Conservation (phyloP, 2,329 filamentous ascomycete genomes). For the Xylaria sp. region DNA sequence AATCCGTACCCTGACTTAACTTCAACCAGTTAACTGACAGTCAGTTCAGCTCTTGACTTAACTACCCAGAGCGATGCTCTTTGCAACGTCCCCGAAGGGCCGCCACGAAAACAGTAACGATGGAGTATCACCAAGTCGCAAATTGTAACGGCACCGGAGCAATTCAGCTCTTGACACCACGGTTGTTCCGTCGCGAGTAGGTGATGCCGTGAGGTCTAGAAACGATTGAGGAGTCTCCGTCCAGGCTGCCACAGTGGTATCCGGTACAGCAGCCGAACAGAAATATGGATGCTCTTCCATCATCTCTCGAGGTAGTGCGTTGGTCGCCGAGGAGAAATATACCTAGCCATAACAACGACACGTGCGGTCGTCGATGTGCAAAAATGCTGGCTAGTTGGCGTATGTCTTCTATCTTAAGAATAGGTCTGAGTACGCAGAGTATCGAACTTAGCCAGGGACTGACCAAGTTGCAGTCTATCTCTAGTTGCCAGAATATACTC, state of each 20-base stretch:
- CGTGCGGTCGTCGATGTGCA: constrained; percentile 14
- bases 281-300: constrained; percentile 9
- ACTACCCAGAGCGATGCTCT: constrained; percentile 5
- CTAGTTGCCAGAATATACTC: constrained; percentile 17
- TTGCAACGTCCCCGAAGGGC: constrained; percentile 2
- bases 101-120: constrained; percentile 4
- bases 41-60: constrained; percentile 6
- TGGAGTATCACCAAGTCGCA: neutral
- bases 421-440: constrained; percentile 10
- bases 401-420: constrained; percentile 17
- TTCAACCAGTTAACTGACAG: constrained; percentile 4
- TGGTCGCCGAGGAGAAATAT: constrained; percentile 11
- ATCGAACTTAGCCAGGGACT: constrained; percentile 13
- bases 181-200: constrained; percentile 10
- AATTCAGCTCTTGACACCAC: constrained; percentile 5
- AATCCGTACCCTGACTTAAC: neutral
- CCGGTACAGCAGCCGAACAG: constrained; percentile 8
- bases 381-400: constrained; percentile 12
- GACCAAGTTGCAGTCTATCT: constrained; percentile 12
- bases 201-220: constrained; percentile 9
- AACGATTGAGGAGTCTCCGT: constrained; percentile 10
- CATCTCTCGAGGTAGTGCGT: constrained; percentile 9
- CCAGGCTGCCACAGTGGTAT: constrained; percentile 7
- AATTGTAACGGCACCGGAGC: constrained; percentile 2
- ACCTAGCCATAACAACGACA: constrained; percentile 13